phyloP scores from a whole-genome alignment of 2,329 filamentous ascomycete genomes.

The Penicillium glabrum region DNA sequence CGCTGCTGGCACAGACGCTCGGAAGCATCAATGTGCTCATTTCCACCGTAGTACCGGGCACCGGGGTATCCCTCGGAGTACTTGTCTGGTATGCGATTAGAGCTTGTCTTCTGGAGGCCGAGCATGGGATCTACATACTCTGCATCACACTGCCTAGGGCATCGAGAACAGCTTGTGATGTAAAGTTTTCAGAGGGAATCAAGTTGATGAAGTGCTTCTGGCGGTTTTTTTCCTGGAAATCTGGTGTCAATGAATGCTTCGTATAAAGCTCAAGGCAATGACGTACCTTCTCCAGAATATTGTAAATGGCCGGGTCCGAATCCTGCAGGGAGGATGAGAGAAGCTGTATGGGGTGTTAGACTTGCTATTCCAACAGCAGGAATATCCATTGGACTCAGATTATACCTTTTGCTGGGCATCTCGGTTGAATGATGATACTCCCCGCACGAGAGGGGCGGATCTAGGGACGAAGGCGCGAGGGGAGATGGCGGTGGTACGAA shows the following conservation, averaged over 20 bases:
- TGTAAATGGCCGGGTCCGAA: constrained; percentile 81
- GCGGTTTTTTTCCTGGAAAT: constrained; percentile 78
- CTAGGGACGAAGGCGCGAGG: constrained; percentile 23
- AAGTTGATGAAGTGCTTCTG: constrained; percentile 99
- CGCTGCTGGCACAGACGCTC: constrained; percentile 88
- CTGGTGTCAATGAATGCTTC: constrained; percentile 14
- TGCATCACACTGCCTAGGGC: constrained; percentile 93
- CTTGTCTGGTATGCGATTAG: constrained; percentile 65
- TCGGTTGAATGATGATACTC: constrained; percentile 38
- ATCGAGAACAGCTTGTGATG: constrained; percentile 87
- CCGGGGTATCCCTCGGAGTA: constrained; percentile 98
- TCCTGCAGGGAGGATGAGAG: constrained; percentile 76
- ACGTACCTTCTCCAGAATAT: constrained; percentile 84
- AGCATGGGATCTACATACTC: constrained; percentile 57
- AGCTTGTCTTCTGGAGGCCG: not conserved
- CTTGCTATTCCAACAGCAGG: not conserved
- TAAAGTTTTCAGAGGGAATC: constrained; percentile 94
- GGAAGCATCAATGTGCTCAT: constrained; percentile 90
- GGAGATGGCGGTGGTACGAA: constrained; percentile 20
- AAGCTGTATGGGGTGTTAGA: constrained; percentile 55
- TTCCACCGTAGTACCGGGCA: constrained; percentile 93
- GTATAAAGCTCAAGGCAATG: constrained; percentile 8
- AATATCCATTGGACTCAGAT: not conserved
- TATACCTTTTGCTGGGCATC: constrained; percentile 45
- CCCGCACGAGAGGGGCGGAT: constrained; percentile 34